Base-by-base conservation (phyloP, 176 grass and related monocot species). In the Pontederia crassipes region DNA sequence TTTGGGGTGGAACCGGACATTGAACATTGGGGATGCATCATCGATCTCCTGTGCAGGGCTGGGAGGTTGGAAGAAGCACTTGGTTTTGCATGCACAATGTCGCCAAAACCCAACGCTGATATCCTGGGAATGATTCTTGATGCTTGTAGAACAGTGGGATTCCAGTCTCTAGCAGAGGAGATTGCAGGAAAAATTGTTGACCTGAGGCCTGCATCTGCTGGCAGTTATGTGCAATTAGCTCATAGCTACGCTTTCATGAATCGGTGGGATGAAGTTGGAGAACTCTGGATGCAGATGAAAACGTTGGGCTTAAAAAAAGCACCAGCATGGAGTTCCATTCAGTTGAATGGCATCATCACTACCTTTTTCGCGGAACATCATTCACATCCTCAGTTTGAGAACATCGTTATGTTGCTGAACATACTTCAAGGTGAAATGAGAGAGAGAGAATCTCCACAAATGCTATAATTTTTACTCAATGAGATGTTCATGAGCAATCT, bases 191-290 rank as follows among this genome's bases (percentile, higher is more conserved):
- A 45, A 51, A 64, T 74, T 54, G 10, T 53, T 24, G 28, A 17
- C 12, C 49, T 74, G 60, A 54, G 18, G 59, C 71, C 71, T 10
- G 50, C 62, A 7, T 53, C 60, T 17, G 59, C 71, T 28, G 61
- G 52, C 13, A 74, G 60, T 54, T 74, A 74, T 45, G 51, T 74
- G 15, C 71, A 74, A n/a, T 53, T 74, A 52, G 71, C 71, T 15
- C 49, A 74, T 18, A 64, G 50, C 59, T 74, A 28, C 35, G 71
- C 71, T 12, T 49, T 51, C 16, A 74, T 55, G 32, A 50, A 17
- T 16, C 64, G 60, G 71, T 74, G 71, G 71, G 60, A 74, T 2
- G 50, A 52, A n/a, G 59, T 74, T 59, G 71, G 58, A 17, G 59
- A 64, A 17, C 29, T 59, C 0, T 74, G 71, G 71, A 15, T 16